Base-by-base conservation (phyloP, 148 eudicot species). In the Nepenthes mirabilis region DNA sequence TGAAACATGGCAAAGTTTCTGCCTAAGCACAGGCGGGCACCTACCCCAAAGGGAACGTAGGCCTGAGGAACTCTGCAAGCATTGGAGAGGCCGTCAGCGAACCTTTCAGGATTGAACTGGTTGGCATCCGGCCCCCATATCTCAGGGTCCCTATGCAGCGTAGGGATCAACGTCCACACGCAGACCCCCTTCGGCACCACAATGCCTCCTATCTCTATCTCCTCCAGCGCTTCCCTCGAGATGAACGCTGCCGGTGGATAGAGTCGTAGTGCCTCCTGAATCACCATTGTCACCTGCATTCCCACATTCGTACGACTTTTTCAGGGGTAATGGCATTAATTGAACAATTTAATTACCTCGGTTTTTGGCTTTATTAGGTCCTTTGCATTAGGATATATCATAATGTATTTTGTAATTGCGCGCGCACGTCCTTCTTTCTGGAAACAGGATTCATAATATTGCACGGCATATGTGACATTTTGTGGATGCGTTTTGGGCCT, bases 181-280 rank as follows among this genome's bases (percentile, higher is more conserved):
- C 87, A 84, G 34, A 90, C 88, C 5, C 97, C 97, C 72, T 90
- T 86, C 1, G 97, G 97, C 11, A 90, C 82, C 6, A 52, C 33
- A 0, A 90, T 53, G 49, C 57, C 69, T 6, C 97, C 97, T 5
- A 90, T 63, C 54, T 70, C 74, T 11, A 76, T 65, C 32, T 86
- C 88, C 72, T 86, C 77, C 3, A 90, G 79, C 12, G 90, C 97
- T 58, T 90, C 97, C 63, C 97, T 76, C 14, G 94, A 81, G 63
- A 90, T 85, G 58, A 90, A 90, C 2, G 94, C 94, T 43, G 88
- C 97, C 12, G 97, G 97, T 11, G 90, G 82, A 66, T 86, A 90
- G 14, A 90, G 55, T 37, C 97, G 73, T 63, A 90, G 62, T 12
- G 84, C 74, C 72, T 90, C 97, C 65, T 90, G 94, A 34, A 90